Evolutionary conservation across 192 early-diverging fungal species (phyloP), one percentile per base, ranked within the genome.

Genomic region (Backusella parvicylindrica): DNA sequence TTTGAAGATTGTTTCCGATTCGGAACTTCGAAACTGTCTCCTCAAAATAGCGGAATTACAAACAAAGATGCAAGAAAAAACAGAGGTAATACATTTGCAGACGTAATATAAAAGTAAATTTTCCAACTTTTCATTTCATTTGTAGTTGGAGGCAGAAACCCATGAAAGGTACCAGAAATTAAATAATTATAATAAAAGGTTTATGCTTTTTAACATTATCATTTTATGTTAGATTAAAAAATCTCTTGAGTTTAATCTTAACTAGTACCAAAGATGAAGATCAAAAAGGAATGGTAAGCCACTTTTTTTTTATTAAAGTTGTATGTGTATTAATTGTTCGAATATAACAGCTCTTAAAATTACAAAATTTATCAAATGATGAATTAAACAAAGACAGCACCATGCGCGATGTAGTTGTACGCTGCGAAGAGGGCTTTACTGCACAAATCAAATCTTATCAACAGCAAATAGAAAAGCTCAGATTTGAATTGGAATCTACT

Each of bases 31-130:
- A 73, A 78, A 78, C 43, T 78, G 71, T 49, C 26, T 68, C 8
- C 28, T 73, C 12, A 72, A 78, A 72, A 78, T 78, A 23, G 70
- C 47, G 13, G 77, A 78, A 38, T 35, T 78, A 1, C 65, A 78
- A 68, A 72, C 38, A 64, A 49, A 73, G 3, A 78, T 78, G 77
- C 77, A 78, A 37, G 64, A 68, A 53, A 78, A 78, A 37, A 73
- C 70, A 31, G 77, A 78, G 36, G 77, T 73, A 78, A 75, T 41
- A 12, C 31, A 60, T 33, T 36, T 35, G 13, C 35, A 56, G 18
- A 21, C 18, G 23, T 6, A 33, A 56, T 33, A 23, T 26, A 13
- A 18, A 21, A 36, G 7, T 60, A 28, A 35, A 5, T 18, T 30
- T 28, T 16, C 28, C 26, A 7, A 41, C 16, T 23, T 70, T 49